Evolutionary conservation across 1,284 basidiomycete genomes (phyloP), one percentile per base, ranked within the genome.

Genomic region (Tetrapyrgos nigripes): DNA sequence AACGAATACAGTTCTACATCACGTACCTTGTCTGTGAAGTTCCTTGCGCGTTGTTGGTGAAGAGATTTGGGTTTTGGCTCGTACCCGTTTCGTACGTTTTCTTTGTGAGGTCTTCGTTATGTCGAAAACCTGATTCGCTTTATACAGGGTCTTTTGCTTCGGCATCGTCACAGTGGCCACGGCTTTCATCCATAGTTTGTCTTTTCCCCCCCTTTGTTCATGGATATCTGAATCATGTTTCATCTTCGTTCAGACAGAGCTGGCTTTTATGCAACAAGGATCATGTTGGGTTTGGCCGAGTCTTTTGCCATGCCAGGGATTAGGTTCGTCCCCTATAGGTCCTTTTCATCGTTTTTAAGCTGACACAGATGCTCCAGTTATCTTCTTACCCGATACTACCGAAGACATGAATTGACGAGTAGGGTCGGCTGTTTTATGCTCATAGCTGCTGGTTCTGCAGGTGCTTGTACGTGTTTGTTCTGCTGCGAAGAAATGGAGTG

Each of bases 281-380:
- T 74, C 17, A 64, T 73, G 52, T 48, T 74, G 47, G 73, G 72
- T 54, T 62, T 74, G 14, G 60, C 61, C n/a, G 73, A 74, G 51
- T 71, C 71, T 27, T 70, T 69, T 4, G 68, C 72, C 47, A 63
- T 73, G 51, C 48, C 48, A 29, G 48, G 48, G n/a, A 50, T 48
- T 24, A 50, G 48, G 64, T 64, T 29, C 29, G 62, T 29, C 24
- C 14, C 19, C 33, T 14, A 8, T 37, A 17, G 26, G 29, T 27
- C n/a, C 26, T 33, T 14, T 50, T 19, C n/a, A 23, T 19, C 24
- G 31, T 37, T 6, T 19, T 19, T 21, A n/a, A n/a, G 24, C 40
- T 43, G 1, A 47, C 27, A 10, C 24, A 49, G 9, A 23, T 17
- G 31, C 43, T 6, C 21, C 31, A 40, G 17, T 28, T 47, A 51